Conservation (phyloP, 1,284 basidiomycete species). For the Erythrobasidium hasegawianum region DNA sequence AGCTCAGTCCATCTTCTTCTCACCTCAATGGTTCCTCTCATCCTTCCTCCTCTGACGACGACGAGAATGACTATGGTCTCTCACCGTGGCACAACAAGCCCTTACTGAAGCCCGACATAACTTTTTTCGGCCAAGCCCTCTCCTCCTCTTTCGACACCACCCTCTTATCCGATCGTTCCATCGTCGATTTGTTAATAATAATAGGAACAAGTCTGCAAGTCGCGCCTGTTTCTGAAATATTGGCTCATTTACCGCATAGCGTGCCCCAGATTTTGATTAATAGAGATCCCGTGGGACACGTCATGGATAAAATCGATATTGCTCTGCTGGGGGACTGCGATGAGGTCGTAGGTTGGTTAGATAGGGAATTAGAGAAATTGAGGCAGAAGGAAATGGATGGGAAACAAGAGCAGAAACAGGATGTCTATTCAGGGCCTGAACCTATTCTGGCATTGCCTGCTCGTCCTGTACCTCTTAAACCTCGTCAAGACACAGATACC, state of each 20-base stretch:
- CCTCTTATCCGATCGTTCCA: constrained; percentile 69
- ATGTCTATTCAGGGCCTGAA: constrained; percentile 32
- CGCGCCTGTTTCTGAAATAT: constrained; percentile 43
- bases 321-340: constrained; percentile 87
- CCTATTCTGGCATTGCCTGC: background rate
- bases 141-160: constrained; percentile 71
- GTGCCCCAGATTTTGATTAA: constrained; percentile 80
- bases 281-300: constrained; percentile 83
- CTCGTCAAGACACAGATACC: too few relatives aligned
- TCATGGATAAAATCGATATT: constrained; percentile 63
- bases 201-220: constrained; percentile 44
- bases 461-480: background rate
- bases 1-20: constrained; percentile 48
- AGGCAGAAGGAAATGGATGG: constrained; percentile 27
- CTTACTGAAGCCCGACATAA: constrained; percentile 68
- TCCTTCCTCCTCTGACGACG: constrained; percentile 13
- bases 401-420: background rate
- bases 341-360: constrained; percentile 71
- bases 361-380: constrained; percentile 61
- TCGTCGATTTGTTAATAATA: constrained; percentile 60
- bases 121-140: constrained; percentile 83
- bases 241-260: constrained; percentile 42
- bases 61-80: constrained; percentile 51
- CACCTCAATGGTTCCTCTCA: too few relatives aligned
- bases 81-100: constrained; percentile 59